Evolutionary conservation across 2,329 filamentous ascomycete genomes (phyloP).

Genomic region (Orbilia brochopaga): DNA sequence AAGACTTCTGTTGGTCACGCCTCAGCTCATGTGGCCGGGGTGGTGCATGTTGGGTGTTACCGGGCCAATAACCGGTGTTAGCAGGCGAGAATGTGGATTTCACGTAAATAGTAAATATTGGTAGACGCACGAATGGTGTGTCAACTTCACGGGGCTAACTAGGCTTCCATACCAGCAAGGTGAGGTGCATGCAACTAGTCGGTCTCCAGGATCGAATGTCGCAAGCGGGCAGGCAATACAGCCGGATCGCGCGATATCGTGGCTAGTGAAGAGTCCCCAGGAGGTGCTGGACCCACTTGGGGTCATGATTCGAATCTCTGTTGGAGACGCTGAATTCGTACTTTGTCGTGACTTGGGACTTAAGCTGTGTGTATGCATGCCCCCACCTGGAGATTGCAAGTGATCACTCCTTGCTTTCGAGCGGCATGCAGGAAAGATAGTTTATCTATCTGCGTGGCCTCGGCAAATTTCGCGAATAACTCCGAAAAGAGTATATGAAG

Average conservation of each 20-base stretch:
- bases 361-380: background rate
- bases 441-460: background rate
- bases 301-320: background rate
- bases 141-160: background rate
- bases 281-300: background rate
- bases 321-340: too few relatives aligned
- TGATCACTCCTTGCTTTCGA: constrained; percentile 14
- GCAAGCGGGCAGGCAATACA: constrained; percentile 26
- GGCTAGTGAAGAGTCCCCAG: constrained; percentile 29
- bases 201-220: constrained; percentile 35
- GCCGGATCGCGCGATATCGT: constrained; percentile 35
- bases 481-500: background rate
- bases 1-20: too few relatives aligned
- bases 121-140: background rate
- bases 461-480: constrained; percentile 1
- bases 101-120: constrained; percentile 1
- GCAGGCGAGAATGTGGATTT: background rate
- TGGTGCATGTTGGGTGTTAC: background rate
- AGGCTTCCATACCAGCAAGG: constrained; percentile 7
- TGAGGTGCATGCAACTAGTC: constrained; percentile 1
- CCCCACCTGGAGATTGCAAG: constrained; percentile 13
- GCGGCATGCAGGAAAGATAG: background rate
- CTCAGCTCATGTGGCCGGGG: background rate
- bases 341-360: too few relatives aligned
- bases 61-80: background rate